Conservation (phyloP, 495 filamentous ascomycete species). For the Elasticomyces elasticus region DNA sequence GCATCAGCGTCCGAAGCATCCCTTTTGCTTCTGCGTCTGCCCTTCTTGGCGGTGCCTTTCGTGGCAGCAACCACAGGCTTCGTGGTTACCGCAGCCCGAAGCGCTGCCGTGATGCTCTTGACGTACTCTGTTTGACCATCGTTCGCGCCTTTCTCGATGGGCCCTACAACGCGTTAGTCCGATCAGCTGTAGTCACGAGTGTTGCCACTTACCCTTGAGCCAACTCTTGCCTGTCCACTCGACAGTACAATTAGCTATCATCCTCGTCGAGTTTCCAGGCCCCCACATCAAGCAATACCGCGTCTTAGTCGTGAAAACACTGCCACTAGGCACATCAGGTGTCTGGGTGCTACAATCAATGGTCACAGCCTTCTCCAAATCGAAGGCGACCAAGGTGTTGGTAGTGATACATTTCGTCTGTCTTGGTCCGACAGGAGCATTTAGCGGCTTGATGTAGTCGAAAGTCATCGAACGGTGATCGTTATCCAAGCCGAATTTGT, state of each 20-base stretch:
- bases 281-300: constrained; percentile 92
- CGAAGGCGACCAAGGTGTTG: constrained; percentile 67
- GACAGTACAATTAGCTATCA: constrained; percentile 77
- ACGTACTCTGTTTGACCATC: constrained; percentile 79
- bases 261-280: constrained; percentile 66
- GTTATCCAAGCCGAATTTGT: constrained; percentile 62
- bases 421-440: constrained; percentile 75
- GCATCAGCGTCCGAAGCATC: constrained; percentile 29
- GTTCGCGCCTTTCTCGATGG: constrained; percentile 90
- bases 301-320: constrained; percentile 83
- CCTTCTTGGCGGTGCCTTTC: constrained; percentile 36
- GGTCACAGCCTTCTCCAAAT: constrained; percentile 78
- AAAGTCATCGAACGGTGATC: constrained; percentile 65
- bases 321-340: constrained; percentile 90
- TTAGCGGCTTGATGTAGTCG: constrained; percentile 86
- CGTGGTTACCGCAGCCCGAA: constrained; percentile 63
- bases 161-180: constrained; percentile 41
- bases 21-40: constrained; percentile 49
- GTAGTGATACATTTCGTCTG: constrained; percentile 92
- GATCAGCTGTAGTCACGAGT: constrained; percentile 21
- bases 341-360: constrained; percentile 64
- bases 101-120: constrained; percentile 59
- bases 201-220: constrained; percentile 66
- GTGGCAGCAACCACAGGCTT: constrained; percentile 41
- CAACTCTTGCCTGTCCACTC: constrained; percentile 98